Base-by-base conservation (phyloP, 768 basidiomycete genomes). In the Pisolithus orientalis region DNA sequence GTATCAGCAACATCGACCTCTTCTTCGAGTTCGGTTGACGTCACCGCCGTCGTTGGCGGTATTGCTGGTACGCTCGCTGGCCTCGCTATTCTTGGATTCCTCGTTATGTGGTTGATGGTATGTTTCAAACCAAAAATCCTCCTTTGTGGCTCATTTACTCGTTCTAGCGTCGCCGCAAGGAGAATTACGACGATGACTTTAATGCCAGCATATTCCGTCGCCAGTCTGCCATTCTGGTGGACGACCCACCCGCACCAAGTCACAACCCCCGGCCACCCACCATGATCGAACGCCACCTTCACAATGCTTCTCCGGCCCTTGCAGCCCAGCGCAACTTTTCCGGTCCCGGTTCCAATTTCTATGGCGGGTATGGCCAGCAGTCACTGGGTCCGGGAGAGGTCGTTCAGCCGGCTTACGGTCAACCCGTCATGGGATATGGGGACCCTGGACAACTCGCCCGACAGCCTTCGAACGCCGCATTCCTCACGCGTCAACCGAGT, bases 211-310 rank as follows among this genome's bases (percentile, higher is more conserved):
- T 76, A 9, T 86, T 86, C 75, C 78, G 80, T 48, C 80, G 83
- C 49, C 75, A 78, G 56, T 87, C 86, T 13, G 79, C 78, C n/a
- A 62, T 82, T 14, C 64, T 86, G 24, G 68, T 82, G 24, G 71
- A 80, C 44, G 84, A 85, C 57, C 74, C 77, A n/a, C 70, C 69
- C 27, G 68, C 68, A 21, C 67, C 57, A 4, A 72, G 76, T 0
- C 75, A 67, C 60, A 79, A 79, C 53, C 79, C 79, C 16, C 76
- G 80, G 21, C 80, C 83, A 16, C 84, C 84, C n/a, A 72, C 76
- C 28, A 85, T 85, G 84, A 74, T 80, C 47, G 78, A 85, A 59
- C 72, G 72, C 44, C 77, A 75, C 56, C 55, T 70, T 44, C 65
- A 71, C 34, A 71, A 67, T 24, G 53, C 59, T 27, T 66, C 65